Evolutionary conservation across 106 monocot species (phyloP), one percentile per base, ranked within the genome.

Genomic region (Acanthochlamys bracteata): DNA sequence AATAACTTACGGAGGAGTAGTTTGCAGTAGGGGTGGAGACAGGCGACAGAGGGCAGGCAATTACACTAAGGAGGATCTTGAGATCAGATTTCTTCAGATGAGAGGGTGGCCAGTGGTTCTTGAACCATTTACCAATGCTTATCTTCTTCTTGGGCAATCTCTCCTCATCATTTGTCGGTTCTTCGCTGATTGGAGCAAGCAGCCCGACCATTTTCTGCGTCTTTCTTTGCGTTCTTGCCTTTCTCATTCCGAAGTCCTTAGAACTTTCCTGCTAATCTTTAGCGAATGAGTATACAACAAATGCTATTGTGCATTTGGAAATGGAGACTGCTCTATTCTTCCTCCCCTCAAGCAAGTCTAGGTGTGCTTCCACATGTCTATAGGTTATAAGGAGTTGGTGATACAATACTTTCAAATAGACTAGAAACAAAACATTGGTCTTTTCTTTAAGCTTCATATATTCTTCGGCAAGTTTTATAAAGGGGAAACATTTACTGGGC

Each of bases 31-130:
- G 62, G 64, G 72, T 20, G 40, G 89, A 65, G 40, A 89, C 57
- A 23, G 93, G 93, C 65, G 93, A 89, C 42, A 93, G 83, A 10
- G 93, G 93, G 86, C 93, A 93, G 13, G 56, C 93, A 59, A 93
- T 61, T 66, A 93, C 93, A 61, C 89, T 83, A 57, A 93, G 78
- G 25, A 89, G 78, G 53, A 81, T 55, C 49, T 77, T 79, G 58
- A 89, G 80, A 57, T 84, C 78, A 33, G 77, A 16, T 42, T 69
- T 81, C 55, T 72, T 71, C 49, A 33, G 1, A 14, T 55, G 78
- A 63, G 66, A 70, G 19, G 68, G 69, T 40, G 71, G 56, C 27
- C 80, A 51, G 56, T 81, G 78, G 61, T 62, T 81, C 65, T 26
- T 78, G 24, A 86, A 26, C 85, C 85, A 86, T 15, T 22, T 69